These are phyloP conservation scores for Silene uniflora DNA, from an alignment of 148 eudicot genomes.

Conservation along the genomic window DNA sequence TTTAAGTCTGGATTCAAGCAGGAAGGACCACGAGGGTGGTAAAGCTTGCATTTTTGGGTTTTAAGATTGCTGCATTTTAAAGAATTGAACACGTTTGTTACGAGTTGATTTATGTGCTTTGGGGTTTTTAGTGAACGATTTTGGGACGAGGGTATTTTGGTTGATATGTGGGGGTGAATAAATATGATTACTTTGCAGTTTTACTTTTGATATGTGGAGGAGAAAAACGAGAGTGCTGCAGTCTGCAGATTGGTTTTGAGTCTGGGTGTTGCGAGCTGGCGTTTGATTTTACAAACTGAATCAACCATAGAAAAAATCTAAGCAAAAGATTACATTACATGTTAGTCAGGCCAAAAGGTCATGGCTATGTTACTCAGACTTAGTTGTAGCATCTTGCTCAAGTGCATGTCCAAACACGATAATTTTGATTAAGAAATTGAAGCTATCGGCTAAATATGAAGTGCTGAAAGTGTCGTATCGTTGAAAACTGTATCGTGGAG, in stretches of 20 bases:
- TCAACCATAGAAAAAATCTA: background rate
- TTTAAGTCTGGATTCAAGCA: background rate
- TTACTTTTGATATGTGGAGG: too few species aligned
- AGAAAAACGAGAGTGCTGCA: too few species aligned
- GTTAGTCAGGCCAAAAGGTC: background rate
- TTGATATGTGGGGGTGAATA: too few species aligned
- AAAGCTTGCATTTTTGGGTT: background rate
- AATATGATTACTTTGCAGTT: too few species aligned
- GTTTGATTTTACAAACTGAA: background rate
- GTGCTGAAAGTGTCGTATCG: background rate
- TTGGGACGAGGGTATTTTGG: background rate
- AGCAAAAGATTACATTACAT: background rate
- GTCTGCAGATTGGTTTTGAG: background rate
- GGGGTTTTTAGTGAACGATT: background rate
- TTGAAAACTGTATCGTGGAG: background rate
- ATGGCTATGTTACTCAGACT: too few species aligned
- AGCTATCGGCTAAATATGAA: too few species aligned
- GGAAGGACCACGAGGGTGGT: background rate
- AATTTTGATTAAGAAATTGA: too few species aligned
- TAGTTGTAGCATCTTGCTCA: background rate
- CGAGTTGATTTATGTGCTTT: background rate
- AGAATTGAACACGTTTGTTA: too few species aligned
- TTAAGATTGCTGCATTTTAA: background rate
- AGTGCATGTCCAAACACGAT: background rate
- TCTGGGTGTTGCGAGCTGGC: background rate